These are phyloP conservation scores for Cercospora zeae-maydis DNA, from an alignment of 2,329 filamentous ascomycete species.

Conservation along the genomic window DNA sequence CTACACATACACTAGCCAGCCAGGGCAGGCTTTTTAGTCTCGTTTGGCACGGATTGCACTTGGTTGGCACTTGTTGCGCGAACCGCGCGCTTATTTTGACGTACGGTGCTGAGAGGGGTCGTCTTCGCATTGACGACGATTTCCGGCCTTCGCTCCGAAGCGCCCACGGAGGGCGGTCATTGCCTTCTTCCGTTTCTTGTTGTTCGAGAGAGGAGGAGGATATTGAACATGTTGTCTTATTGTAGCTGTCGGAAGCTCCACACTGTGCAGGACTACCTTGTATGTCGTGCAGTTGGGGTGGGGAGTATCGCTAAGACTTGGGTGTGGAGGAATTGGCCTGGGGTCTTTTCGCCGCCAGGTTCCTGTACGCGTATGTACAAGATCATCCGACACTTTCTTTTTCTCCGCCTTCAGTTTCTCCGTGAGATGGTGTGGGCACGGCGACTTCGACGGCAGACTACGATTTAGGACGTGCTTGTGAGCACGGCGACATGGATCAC, in stretches of 20 bases:
- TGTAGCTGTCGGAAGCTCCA: background rate
- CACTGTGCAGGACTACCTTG: background rate
- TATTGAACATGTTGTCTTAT: too few species aligned
- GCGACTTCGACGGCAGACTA: background rate
- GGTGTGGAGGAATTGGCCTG: background rate
- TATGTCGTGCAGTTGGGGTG: background rate
- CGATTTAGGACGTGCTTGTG: background rate
- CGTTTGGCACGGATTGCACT: background rate
- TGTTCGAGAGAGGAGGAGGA: background rate
- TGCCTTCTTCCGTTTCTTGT: background rate
- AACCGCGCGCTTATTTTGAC: slow-evolving; percentile 3
- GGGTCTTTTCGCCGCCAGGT: background rate
- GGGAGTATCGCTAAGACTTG: background rate
- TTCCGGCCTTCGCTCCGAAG: background rate
- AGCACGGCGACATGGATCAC: background rate
- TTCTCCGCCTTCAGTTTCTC: background rate
- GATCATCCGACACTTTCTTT: background rate
- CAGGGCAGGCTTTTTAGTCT: background rate
- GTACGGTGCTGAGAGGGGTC: background rate
- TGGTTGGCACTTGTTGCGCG: background rate
- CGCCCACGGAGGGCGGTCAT: background rate
- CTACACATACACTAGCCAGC: background rate
- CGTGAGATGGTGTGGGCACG: background rate
- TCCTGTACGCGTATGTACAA: background rate
- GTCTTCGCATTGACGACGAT: background rate